A percentile compares a stretch with the other conserved stretches of the same genome.
Conservation (phyloP, 1,284 basidiomycete species). For the Puccinia horiana region DNA sequence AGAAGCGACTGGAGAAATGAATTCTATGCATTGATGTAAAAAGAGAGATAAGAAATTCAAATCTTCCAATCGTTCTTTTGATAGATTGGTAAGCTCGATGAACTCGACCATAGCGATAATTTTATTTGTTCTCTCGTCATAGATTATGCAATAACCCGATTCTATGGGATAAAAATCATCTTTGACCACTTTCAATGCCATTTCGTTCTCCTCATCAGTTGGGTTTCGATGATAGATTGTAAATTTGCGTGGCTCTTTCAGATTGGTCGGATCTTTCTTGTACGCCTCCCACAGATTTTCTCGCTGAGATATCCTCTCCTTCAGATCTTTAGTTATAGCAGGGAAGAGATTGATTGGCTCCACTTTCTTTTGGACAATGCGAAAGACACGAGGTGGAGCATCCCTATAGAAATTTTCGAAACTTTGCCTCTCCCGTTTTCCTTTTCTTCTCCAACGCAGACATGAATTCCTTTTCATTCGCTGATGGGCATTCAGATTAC, state of each 20-base stretch:
- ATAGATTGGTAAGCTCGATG: neutral
- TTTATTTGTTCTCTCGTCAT: slow-evolving; percentile 14
- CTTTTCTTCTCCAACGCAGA: neutral
- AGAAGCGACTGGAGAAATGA: slow-evolving; percentile 9
- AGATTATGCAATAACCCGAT: slow-evolving; percentile 6
- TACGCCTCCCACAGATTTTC: neutral
- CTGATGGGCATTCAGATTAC: neutral
- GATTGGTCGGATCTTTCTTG: neutral
- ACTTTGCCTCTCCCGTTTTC: neutral
- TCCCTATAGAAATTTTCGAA: neutral
- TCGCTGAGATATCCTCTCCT: neutral
- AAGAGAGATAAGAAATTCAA: neutral
- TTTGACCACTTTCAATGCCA: slow-evolving; percentile 4
- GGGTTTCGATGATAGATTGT: neutral
- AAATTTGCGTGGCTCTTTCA: neutral
- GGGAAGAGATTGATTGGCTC: neutral
- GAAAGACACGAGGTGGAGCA: neutral
- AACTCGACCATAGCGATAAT: slow-evolving; percentile 10
- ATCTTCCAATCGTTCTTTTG: neutral
- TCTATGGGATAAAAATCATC: neutral
- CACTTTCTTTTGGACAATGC: neutral
- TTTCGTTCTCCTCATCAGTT: neutral
- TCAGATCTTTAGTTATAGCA: neutral
- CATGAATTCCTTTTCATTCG: neutral
- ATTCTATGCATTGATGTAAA: slow-evolving; percentile 11